These are phyloP conservation scores for Pseudogymnoascus sp. DNA, from an alignment of 2,329 filamentous ascomycete species.

Conservation along the genomic window DNA sequence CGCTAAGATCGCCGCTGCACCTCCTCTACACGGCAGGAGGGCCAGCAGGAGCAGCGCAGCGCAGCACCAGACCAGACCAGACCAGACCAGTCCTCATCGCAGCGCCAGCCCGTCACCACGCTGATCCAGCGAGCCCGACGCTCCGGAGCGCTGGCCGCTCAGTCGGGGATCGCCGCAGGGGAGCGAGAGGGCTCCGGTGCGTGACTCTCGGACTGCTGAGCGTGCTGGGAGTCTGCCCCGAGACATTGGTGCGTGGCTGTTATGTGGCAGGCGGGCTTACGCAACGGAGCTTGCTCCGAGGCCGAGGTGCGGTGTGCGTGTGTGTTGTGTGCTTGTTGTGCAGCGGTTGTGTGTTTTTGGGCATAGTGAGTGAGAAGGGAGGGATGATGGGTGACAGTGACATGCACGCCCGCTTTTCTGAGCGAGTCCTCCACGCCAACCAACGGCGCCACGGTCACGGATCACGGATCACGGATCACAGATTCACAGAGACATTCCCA, in stretches of 20 bases:
- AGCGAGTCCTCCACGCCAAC: background rate
- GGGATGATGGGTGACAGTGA: background rate
- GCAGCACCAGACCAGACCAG: background rate
- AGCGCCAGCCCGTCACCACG: background rate
- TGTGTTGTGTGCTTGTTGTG: background rate
- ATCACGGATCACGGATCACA: background rate
- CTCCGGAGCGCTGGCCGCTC: background rate
- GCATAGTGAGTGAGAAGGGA: background rate
- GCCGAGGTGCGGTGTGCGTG: background rate
- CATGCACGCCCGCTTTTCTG: background rate
- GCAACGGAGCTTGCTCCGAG: background rate
- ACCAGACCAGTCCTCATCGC: background rate
- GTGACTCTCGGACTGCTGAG: background rate
- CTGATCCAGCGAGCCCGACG: background rate
- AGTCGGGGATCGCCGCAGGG: background rate
- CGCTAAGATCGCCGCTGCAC: background rate
- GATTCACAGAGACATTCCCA: background rate
- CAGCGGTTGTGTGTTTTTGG: background rate
- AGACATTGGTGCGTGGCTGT: background rate
- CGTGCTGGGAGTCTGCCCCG: background rate
- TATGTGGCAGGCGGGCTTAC: background rate
- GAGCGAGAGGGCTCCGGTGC: background rate
- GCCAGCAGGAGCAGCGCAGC: background rate
- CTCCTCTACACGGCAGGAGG: background rate
- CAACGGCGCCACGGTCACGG: background rate